These are phyloP conservation scores for Kluyveromyces dobzhanskii DNA, from an alignment of 805 yeast species.

Conservation along the genomic window DNA sequence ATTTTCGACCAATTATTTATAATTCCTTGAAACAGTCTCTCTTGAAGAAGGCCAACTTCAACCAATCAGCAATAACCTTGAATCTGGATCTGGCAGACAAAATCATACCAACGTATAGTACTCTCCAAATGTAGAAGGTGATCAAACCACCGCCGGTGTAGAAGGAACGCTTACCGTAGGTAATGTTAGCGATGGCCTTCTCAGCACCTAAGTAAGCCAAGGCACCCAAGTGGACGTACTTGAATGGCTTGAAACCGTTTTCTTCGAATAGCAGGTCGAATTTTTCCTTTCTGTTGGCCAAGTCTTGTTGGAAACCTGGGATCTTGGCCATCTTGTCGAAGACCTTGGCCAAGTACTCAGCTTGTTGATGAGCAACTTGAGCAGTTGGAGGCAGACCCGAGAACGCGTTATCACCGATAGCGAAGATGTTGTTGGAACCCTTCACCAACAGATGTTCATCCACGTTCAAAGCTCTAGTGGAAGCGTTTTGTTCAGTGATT, in stretches of 20 bases:
- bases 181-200: conserved; percentile 87
- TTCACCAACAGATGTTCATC: conserved; percentile 73
- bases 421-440: conserved; percentile 76
- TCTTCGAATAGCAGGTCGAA: conserved; percentile 36
- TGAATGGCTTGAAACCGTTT: conserved; percentile 54
- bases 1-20: conserved; percentile 12
- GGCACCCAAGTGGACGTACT: conserved; percentile 83
- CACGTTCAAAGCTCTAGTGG: conserved; percentile 81
- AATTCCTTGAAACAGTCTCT: conserved; percentile 89
- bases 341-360: conserved; percentile 64
- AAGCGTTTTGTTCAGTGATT: conserved; percentile 70
- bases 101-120: conserved; percentile 84
- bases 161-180: conserved; percentile 69
- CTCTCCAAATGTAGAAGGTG: conserved; percentile 89
- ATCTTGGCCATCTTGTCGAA: conserved; percentile 49
- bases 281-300: conserved; percentile 31
- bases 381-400: conserved; percentile 94
- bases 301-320: conserved; percentile 32
- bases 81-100: conserved; percentile 81
- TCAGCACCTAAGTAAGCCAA: conserved; percentile 90
- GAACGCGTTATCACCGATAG: conserved; percentile 87
- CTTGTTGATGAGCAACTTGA: conserved; percentile 94
- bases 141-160: conserved; percentile 80
- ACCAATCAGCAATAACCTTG: conserved; percentile 82
- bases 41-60: conserved; percentile 78